Evolutionary conservation across 768 basidiomycete species (phyloP).

Genomic region (Suillus subluteus): DNA sequence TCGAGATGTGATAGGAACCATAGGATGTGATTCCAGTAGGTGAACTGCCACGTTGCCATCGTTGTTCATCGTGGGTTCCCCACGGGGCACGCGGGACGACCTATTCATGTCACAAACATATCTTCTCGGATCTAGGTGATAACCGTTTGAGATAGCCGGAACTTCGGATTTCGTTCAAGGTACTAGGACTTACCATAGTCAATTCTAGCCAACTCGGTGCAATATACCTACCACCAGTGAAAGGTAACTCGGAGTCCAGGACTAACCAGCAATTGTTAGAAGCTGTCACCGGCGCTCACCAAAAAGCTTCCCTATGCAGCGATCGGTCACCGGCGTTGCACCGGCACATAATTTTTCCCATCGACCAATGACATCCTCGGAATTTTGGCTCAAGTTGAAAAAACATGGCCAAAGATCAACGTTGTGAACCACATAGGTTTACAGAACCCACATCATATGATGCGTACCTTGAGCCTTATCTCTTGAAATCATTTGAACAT

Average conservation of each 20-base stretch:
- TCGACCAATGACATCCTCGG: neutral
- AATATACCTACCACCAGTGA: neutral
- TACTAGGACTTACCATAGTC: neutral
- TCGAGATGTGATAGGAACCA: neutral
- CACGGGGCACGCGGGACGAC: neutral
- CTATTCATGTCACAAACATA: neutral
- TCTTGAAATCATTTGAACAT: neutral
- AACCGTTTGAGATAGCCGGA: neutral
- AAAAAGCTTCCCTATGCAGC: neutral
- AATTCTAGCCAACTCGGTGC: neutral
- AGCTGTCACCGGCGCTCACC: neutral
- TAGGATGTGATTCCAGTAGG: neutral
- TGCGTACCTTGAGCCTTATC: neutral
- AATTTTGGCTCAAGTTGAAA: neutral
- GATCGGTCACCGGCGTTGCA: no score
- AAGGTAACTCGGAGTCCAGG: neutral
- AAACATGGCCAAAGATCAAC: no score
- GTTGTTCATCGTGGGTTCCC: neutral
- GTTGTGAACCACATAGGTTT: no score
- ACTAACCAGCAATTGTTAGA: neutral
- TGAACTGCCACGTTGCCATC: constrained; percentile 1
- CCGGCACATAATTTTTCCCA: neutral
- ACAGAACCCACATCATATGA: no score
- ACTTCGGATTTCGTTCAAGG: neutral
- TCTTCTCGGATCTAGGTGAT: neutral